Evolutionary conservation across 2,329 filamentous ascomycete genomes (phyloP), one percentile per base, ranked within the genome.

Genomic region (Curvularia sp.): DNA sequence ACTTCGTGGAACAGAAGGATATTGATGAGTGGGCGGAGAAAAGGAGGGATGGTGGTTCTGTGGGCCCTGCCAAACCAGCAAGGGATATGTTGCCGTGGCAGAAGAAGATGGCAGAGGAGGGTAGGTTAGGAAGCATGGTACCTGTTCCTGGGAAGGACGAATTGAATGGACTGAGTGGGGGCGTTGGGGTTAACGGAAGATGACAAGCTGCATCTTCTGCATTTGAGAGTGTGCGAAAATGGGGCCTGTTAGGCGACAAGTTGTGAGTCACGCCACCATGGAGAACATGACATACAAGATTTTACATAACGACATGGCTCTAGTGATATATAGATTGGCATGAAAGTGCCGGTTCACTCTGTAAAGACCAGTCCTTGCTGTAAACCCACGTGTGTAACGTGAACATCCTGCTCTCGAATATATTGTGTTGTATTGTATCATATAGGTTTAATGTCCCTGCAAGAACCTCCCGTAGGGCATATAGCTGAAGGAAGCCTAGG

Each of bases 1-100:
- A 74, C 50, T 75, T 72, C 45, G 61, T 75, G 5, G 72, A 71
- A 53, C 64, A 70, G 54, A 69, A 25, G 46, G 71, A 75, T 8
- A 53, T 75, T 28, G 67, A 72, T 25, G 68, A 67, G 28, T 75
- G 73, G 73, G 50, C 27, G 27, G 68, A 70, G 62, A 69, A 65
- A 57, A 70, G 70, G 57, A 72, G 56, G 30, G 65, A 65, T 6
- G 69, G 71, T 4, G 72, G 73, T 0, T 55, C 51, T 10, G 51
- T 75, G 10, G 71, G 71, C 5, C 71, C 69, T 3, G 69, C 61
- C 13, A 57, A 46, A 55, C 46, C 59, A 34, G 72, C 72, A 13
- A 59, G 25, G 45, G 68, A 63, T 45, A 48, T 66, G 59, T 58
- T 75, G 49, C 65, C 65, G 18, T 75, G 72, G 73, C 72, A 74